Percentiles rank a stretch among this genome's conserved stretches.
phyloP scores from a whole-genome alignment of 1,139 yeast genomes.

The Geotrichum klebahnii region DNA sequence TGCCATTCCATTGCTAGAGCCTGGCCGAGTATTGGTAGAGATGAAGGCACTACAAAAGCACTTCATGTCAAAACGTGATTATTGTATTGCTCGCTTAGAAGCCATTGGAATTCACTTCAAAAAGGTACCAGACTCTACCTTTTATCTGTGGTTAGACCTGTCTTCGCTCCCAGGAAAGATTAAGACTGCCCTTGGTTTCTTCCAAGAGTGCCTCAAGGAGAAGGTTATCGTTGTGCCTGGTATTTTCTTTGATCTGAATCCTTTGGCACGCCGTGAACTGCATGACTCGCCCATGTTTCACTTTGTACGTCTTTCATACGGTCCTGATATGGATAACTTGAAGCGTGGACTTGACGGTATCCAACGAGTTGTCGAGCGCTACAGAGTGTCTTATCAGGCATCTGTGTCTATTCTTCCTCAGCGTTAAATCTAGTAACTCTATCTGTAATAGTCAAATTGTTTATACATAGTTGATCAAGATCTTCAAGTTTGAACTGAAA shows the following conservation, averaged over 20 bases:
- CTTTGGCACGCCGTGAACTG: constrained; percentile 57
- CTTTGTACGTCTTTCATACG: constrained; percentile 62
- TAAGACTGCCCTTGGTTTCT: constrained; percentile 60
- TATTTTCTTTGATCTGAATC: constrained; percentile 62
- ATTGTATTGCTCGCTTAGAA: constrained; percentile 49
- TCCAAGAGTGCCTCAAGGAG: constrained; percentile 65
- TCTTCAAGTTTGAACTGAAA: too few relatives aligned
- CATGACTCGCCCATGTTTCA: constrained; percentile 64
- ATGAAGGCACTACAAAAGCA: constrained; percentile 53
- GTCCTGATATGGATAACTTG: constrained; percentile 55
- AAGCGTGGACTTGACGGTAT: constrained; percentile 65
- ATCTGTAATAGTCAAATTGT: too few relatives aligned
- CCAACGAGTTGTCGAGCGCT: constrained; percentile 50
- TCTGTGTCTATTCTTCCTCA: constrained; percentile 20
- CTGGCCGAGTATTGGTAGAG: too few relatives aligned
- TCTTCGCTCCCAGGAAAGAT: constrained; percentile 57
- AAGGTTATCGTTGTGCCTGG: constrained; percentile 65
- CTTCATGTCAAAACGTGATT: constrained; percentile 60
- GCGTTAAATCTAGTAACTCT: too few relatives aligned
- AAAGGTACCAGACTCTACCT: constrained; percentile 58
- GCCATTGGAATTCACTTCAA: constrained; percentile 57
- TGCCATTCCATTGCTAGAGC: constrained; percentile 56
- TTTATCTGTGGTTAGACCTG: constrained; percentile 61
- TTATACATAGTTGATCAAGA: too few relatives aligned
- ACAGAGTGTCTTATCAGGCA: constrained; percentile 20